Evolutionary conservation across 164 flowering plant genomes (phyloP).

Genomic region (Vitis labrusca): DNA sequence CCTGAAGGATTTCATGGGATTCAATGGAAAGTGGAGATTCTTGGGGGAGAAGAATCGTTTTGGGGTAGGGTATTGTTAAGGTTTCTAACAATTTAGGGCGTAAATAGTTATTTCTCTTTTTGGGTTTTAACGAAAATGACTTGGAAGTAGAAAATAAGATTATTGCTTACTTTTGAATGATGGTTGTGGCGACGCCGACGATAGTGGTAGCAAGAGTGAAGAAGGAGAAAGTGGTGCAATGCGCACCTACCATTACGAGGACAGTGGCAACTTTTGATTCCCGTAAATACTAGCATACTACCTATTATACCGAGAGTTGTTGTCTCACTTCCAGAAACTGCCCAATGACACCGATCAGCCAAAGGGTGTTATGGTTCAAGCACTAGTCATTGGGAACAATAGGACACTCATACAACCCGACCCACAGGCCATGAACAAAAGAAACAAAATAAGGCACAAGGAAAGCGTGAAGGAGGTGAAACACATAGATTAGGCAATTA

Average conservation of each 20-base stretch:
- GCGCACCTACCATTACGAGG: slow-evolving; percentile 36
- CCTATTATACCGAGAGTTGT: too few relatives aligned
- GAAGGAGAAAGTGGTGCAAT: slow-evolving; percentile 22
- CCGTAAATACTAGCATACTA: too few relatives aligned
- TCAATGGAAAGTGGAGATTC: slow-evolving; percentile 15
- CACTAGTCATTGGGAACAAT: too few relatives aligned
- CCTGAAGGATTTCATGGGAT: slow-evolving; percentile 14
- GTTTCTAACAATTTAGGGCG: slow-evolving; percentile 70
- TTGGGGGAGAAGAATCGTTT: slow-evolving; percentile 5
- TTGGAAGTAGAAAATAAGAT: slow-evolving; percentile 13
- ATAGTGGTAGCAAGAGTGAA: slow-evolving; percentile 1
- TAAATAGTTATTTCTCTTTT: slow-evolving; percentile 52
- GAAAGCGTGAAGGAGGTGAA: too few relatives aligned
- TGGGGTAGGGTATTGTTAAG: slow-evolving; percentile 39
- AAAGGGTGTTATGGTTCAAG: too few relatives aligned
- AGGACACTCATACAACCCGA: too few relatives aligned
- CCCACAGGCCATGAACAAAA: too few relatives aligned
- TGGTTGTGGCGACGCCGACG: background rate
- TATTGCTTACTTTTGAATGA: background rate
- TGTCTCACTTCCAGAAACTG: too few relatives aligned
- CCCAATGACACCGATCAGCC: too few relatives aligned
- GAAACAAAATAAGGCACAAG: too few relatives aligned
- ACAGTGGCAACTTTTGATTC: background rate
- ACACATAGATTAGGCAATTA: too few relatives aligned
- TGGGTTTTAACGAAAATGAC: slow-evolving; percentile 21